phyloP scores from a whole-genome alignment of 345 rosid species.

The Eucalyptus regnans region DNA sequence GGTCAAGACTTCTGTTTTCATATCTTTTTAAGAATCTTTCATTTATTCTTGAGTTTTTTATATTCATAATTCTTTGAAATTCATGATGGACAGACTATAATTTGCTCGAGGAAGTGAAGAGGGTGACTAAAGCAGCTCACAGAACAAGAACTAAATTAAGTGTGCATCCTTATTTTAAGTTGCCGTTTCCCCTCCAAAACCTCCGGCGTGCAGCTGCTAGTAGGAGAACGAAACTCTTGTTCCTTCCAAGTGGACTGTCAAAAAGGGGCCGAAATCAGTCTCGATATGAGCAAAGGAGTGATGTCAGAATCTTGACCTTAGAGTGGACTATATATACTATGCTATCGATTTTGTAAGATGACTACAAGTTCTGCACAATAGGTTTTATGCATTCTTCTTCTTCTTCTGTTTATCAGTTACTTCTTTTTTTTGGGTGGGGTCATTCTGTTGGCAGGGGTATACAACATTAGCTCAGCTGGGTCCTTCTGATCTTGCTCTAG shows the following conservation, averaged over 20 bases:
- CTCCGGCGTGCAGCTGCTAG: slow-evolving; percentile 27
- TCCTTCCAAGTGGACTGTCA: slow-evolving; percentile 66
- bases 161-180: slow-evolving; percentile 7
- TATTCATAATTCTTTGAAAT: not conserved
- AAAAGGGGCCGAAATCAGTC: slow-evolving; percentile 52
- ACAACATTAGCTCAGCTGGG: not conserved
- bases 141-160: slow-evolving; percentile 36
- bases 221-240: slow-evolving; percentile 44
- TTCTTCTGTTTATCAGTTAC: not conserved
- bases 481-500: not conserved
- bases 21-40: not conserved
- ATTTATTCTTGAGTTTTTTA: not conserved
- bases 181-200: slow-evolving; percentile 16
- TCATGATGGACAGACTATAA: not conserved
- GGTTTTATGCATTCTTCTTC: not conserved
- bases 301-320: not conserved
- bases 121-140: slow-evolving; percentile 55
- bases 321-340: not conserved
- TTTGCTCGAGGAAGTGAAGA: slow-evolving; percentile 32
- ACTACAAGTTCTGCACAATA: not conserved
- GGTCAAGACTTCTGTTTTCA: not conserved
- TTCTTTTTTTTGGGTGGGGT: not conserved
- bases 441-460: not conserved
- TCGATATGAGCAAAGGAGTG: slow-evolving; percentile 29
- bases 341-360: not conserved